Evolutionary conservation across 768 basidiomycete genomes (phyloP).

Genomic region (Leccinum aurantiacum): DNA sequence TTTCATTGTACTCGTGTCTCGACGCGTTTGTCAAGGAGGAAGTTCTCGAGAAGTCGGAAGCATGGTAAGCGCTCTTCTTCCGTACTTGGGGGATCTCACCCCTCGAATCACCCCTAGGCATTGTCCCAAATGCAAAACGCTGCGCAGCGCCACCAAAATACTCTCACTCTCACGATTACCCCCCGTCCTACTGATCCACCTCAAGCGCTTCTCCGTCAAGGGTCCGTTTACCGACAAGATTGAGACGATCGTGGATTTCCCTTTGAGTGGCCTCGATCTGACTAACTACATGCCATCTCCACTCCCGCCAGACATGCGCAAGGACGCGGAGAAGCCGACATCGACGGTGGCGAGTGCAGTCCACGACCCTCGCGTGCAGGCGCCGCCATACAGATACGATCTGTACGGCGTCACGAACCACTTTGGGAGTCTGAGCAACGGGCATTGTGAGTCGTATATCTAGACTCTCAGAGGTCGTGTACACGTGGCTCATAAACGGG

Average conservation of each 20-base stretch:
- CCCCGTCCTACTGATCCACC: slow-evolving; percentile 87
- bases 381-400: slow-evolving; percentile 92
- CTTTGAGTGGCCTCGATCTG: slow-evolving; percentile 57
- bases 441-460: slow-evolving; percentile 74
- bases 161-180: slow-evolving; percentile 91
- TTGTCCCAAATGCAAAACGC: slow-evolving; percentile 90
- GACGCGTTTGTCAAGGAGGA: slow-evolving; percentile 91
- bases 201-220: slow-evolving; percentile 90
- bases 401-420: slow-evolving; percentile 96
- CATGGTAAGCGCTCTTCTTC: slow-evolving; percentile 61
- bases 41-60: slow-evolving; percentile 87
- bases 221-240: slow-evolving; percentile 95
- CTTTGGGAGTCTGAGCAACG: slow-evolving; percentile 89
- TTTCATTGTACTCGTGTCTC: slow-evolving; percentile 77
- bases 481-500: neutral
- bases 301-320: slow-evolving; percentile 62
- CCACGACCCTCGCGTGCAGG: slow-evolving; percentile 78
- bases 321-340: slow-evolving; percentile 43
- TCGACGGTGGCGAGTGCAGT: slow-evolving; percentile 22
- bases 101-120: slow-evolving; percentile 55
- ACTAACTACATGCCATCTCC: slow-evolving; percentile 87
- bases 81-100: neutral
- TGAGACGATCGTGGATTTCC: slow-evolving; percentile 93
- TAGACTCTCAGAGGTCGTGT: neutral
- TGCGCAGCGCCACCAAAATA: slow-evolving; percentile 82